phyloP scores from a whole-genome alignment of 2,329 filamentous ascomycete genomes.

The Aspergillus pseudoviridinutans region DNA sequence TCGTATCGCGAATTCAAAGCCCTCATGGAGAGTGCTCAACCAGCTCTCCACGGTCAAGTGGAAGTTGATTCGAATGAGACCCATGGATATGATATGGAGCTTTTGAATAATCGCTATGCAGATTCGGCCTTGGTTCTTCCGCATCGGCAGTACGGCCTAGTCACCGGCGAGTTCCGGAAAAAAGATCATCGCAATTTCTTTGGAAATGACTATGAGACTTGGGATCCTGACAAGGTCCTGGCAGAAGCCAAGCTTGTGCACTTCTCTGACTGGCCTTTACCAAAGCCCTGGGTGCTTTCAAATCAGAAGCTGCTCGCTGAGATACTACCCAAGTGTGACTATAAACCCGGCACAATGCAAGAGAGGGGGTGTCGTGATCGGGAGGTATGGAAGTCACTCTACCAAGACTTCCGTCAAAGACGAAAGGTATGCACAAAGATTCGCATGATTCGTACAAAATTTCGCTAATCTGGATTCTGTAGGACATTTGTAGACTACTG shows the following conservation, averaged over 20 bases:
- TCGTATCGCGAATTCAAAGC: constrained; percentile 45
- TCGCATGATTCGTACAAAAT: neutral
- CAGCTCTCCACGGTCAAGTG: constrained; percentile 26
- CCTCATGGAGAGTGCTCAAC: constrained; percentile 24
- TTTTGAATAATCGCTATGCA: constrained; percentile 60
- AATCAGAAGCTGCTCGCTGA: constrained; percentile 19
- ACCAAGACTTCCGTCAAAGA: constrained; percentile 33
- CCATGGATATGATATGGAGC: constrained; percentile 60
- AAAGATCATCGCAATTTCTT: constrained; percentile 52
- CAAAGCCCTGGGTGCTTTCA: constrained; percentile 55
- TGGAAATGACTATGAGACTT: constrained; percentile 48
- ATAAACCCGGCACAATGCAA: constrained; percentile 30
- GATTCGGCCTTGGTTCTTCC: constrained; percentile 59
- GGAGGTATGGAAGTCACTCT: constrained; percentile 35
- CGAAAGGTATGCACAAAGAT: constrained; percentile 14
- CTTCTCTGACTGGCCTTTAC: constrained; percentile 68
- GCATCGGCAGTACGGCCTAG: constrained; percentile 58
- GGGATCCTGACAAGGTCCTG: constrained; percentile 56
- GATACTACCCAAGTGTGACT: constrained; percentile 31
- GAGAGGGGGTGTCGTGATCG: constrained; percentile 37
- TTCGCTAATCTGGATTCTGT: constrained; percentile 1
- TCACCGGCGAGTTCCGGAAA: constrained; percentile 60
- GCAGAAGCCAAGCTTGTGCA: constrained; percentile 64
- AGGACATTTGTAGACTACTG: constrained; percentile 34
- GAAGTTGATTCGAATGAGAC: constrained; percentile 16